Base-by-base conservation (phyloP, 2,329 filamentous ascomycete genomes). In the Hypoxylon rubiginosum region DNA sequence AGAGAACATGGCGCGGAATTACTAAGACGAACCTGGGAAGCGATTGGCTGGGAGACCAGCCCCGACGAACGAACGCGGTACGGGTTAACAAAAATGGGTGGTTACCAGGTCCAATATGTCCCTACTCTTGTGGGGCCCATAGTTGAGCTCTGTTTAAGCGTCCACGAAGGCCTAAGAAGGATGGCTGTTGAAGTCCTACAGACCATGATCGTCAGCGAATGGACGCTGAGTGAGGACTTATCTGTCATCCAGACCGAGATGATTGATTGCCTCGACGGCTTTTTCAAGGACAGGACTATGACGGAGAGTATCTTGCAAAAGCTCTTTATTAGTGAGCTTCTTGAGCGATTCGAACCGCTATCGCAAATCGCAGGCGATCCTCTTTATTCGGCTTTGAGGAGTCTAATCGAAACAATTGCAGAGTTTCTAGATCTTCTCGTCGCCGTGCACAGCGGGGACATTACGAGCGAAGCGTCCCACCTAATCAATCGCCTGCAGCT, bases 151-250 rank as follows among this genome's bases (percentile, higher is more conserved):
- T 99, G 96, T 76, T 85, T 99, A 60, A 98, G 95, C 75, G 94
- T 98, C 3, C 96, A 99, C 72, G 93, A 97, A 77, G 94, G 94
- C 3, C 83, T 99, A 61, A 88, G 96, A 65, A 89, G 89, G 68
- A 96, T 97, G 79, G 96, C 95, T 0, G 94, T 97, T 30, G 92
- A 97, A 77, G 92, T 99, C 19, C 81, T 99, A 67, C 94, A 97
- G 78, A 97, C 94, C 2, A 99, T 99, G 96, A 97, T 99, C 74
- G 90, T 98, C 71, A 97, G 94, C 80, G 96, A 99, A 79, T 99
- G 96, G 96, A 94, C 94, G 15, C 81, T 99, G 69, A 97, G 94
- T 76, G 92, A 97, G 76, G 95, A 98, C 76, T 82, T 99, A 51
- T 91, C 91, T 2, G 90, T 96, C 51, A 92, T 99, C 55, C 94